These are phyloP conservation scores for Macrolepiota albuminosa DNA, from an alignment of 768 basidiomycete species.

Conservation along the genomic window DNA sequence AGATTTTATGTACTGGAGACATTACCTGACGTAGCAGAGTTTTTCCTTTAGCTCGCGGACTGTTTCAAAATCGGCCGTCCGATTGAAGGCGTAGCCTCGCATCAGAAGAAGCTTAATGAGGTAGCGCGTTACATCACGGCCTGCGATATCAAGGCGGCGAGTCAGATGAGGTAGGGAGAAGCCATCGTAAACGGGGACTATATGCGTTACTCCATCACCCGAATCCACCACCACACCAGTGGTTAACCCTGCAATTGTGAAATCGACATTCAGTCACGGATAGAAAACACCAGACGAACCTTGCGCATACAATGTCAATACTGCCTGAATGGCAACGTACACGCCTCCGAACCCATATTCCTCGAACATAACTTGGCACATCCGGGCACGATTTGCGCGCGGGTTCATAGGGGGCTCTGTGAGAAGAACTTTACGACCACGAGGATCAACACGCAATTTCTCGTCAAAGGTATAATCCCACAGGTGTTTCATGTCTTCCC, in stretches of 20 bases:
- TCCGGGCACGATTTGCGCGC: slow-evolving; percentile 82
- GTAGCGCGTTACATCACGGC: slow-evolving; percentile 96
- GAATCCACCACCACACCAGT: slow-evolving; percentile 99
- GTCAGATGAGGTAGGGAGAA: slow-evolving; percentile 95
- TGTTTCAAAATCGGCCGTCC: slow-evolving; percentile 99
- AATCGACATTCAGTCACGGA: neutral
- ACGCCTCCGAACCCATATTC: slow-evolving; percentile 95
- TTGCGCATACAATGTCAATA: slow-evolving; percentile 96
- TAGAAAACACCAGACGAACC: slow-evolving; percentile 46
- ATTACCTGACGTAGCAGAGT: slow-evolving; percentile 91
- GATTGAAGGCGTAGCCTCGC: slow-evolving; percentile 99
- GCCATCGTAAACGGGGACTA: slow-evolving; percentile 98
- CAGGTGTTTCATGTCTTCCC: slow-evolving; percentile 97
- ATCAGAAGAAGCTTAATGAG: slow-evolving; percentile 98
- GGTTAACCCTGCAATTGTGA: slow-evolving; percentile 65
- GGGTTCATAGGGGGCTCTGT: slow-evolving; percentile 99
- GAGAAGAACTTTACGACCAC: slow-evolving; percentile 83
- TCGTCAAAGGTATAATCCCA: slow-evolving; percentile 99
- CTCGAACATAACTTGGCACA: slow-evolving; percentile 99
- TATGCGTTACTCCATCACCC: slow-evolving; percentile 98
- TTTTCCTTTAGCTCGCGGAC: slow-evolving; percentile 99
- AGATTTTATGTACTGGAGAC: slow-evolving; percentile 12
- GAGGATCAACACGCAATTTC: slow-evolving; percentile 86
- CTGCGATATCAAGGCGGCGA: slow-evolving; percentile 92
- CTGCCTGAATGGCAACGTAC: slow-evolving; percentile 98